A percentile compares a stretch with the other conserved stretches of the same genome.
Conservation (phyloP, 306 rosid species). For the Malus sieversii region DNA sequence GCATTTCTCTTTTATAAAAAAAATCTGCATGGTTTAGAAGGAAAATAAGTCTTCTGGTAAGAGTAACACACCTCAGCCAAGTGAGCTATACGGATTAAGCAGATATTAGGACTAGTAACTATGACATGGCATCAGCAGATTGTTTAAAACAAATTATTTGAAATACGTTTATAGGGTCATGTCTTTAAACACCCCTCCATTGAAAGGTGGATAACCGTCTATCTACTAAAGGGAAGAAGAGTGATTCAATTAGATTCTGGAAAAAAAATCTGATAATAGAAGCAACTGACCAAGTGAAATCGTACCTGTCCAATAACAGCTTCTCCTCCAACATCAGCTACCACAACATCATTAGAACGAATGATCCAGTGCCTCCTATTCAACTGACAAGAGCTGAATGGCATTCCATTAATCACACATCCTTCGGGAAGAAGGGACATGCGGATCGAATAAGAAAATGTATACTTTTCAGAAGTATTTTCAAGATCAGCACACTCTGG, state of each 20-base stretch:
- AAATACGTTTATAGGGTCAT: background rate
- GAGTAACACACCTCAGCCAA: background rate
- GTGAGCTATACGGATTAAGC: background rate
- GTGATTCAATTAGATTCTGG: background rate
- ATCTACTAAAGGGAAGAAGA: background rate
- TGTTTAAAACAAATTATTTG: background rate
- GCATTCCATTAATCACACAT: constrained; percentile 49
- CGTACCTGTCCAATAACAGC: constrained; percentile 84
- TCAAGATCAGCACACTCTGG: constrained; percentile 49
- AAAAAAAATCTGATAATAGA: background rate
- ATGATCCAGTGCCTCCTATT: constrained; percentile 68
- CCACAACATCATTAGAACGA: constrained; percentile 41
- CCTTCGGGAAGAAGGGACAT: constrained; percentile 71
- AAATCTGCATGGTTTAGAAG: background rate
- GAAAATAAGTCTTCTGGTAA: background rate
- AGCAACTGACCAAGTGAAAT: background rate
- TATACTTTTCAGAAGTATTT: constrained; percentile 28
- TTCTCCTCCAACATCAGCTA: constrained; percentile 45
- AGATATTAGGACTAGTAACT: background rate
- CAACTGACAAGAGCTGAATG: constrained; percentile 70
- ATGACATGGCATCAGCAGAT: background rate
- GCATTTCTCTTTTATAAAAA: background rate
- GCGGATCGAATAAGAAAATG: constrained; percentile 71
- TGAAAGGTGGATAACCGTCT: background rate
- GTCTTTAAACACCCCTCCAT: background rate